Conservation (phyloP, 2,329 filamentous ascomycete genomes). For the Rosellinia necatrix region DNA sequence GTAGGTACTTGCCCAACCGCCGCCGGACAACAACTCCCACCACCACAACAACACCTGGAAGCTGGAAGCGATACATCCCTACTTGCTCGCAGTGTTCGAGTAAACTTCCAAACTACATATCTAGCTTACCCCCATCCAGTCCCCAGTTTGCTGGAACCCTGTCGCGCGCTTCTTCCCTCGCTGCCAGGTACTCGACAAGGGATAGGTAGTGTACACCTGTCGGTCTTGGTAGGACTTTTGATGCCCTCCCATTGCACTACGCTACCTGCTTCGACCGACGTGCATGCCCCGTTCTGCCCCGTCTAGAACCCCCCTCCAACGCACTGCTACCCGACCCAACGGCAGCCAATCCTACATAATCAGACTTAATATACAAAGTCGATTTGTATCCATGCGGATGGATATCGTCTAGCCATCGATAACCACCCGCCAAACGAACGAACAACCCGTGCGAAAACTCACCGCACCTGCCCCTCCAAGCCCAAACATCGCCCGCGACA, state of each 20-base stretch:
- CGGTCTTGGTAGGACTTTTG: slow-evolving; percentile 25
- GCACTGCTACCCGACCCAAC: slow-evolving; percentile 28
- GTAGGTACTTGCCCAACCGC: too few species aligned
- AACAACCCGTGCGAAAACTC: not conserved
- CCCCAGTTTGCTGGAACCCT: not conserved
- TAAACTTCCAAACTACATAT: too few species aligned
- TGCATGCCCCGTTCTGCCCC: not conserved
- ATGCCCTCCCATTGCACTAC: not conserved
- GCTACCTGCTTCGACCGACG: too few species aligned
- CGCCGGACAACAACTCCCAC: too few species aligned
- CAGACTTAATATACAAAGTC: slow-evolving; percentile 3
- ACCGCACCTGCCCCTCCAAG: not conserved
- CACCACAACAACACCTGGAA: too few species aligned
- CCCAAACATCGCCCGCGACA: not conserved
- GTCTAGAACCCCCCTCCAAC: slow-evolving; percentile 25
- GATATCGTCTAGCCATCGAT: not conserved
- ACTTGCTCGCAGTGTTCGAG: too few species aligned
- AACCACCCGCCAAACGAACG: not conserved
- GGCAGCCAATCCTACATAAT: slow-evolving; percentile 6
- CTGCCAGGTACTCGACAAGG: not conserved
- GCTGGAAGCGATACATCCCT: too few species aligned
- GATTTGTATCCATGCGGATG: slow-evolving; percentile 1
- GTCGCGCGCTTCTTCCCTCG: not conserved
- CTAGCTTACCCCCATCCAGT: too few species aligned
- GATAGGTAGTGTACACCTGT: not conserved